These are phyloP conservation scores for Erodium maritimum DNA, from an alignment of 345 rosid species.

Conservation along the genomic window DNA sequence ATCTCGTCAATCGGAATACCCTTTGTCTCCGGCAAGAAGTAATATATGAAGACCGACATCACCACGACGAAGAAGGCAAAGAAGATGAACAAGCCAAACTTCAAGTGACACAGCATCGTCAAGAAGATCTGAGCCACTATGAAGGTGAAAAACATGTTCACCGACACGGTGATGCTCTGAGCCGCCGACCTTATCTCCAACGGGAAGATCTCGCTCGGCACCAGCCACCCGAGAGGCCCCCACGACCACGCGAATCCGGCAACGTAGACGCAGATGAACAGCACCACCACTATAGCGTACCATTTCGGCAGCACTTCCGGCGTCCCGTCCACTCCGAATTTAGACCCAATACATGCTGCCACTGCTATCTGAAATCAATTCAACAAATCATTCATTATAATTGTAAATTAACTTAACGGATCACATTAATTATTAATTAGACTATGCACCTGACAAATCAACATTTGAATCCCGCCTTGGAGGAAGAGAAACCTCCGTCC, in stretches of 20 bases:
- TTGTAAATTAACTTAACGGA: no score
- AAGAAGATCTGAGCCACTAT: constrained; percentile 62
- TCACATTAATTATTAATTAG: no score
- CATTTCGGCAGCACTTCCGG: constrained; percentile 65
- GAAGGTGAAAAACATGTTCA: constrained; percentile 87
- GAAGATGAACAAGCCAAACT: constrained; percentile 60
- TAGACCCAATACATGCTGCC: constrained; percentile 69
- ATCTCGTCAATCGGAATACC: constrained; percentile 67
- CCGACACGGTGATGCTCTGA: constrained; percentile 74
- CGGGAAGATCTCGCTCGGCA: constrained; percentile 90
- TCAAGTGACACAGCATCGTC: constrained; percentile 69
- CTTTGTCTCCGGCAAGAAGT: constrained; percentile 62
- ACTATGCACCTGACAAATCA: constrained; percentile 82
- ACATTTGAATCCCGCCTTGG: constrained; percentile 72
- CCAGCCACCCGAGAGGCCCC: constrained; percentile 95
- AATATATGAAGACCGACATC: constrained; percentile 43
- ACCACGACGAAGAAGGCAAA: constrained; percentile 49
- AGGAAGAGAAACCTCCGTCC: constrained; percentile 80
- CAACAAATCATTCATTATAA: background rate
- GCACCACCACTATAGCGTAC: constrained; percentile 74
- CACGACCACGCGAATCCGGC: constrained; percentile 92
- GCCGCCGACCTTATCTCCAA: constrained; percentile 84
- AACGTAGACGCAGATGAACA: constrained; percentile 73
- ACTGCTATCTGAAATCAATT: constrained; percentile 28
- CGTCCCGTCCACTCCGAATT: constrained; percentile 52